A percentile compares a stretch with the other conserved stretches of the same genome.
Conservation (phyloP, 495 filamentous ascomycete genomes). For the Tuber microsphaerosporum region DNA sequence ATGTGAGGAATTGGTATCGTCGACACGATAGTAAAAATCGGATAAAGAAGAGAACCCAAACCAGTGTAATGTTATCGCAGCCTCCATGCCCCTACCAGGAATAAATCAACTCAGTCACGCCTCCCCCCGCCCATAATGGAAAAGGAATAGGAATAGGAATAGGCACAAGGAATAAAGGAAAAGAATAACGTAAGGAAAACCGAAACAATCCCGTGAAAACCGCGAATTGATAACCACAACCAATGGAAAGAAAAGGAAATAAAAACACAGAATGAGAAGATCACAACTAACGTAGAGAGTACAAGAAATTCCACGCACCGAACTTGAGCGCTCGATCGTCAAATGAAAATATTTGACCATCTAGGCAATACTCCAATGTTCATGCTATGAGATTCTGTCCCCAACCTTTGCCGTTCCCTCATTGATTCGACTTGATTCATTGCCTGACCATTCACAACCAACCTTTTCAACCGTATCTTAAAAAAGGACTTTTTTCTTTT, state of each 20-base stretch:
- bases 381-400: neutral
- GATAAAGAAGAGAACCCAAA: slow-evolving; percentile 13
- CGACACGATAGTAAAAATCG: slow-evolving; percentile 20
- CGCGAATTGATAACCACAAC: slow-evolving; percentile 26
- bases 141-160: slow-evolving; percentile 32
- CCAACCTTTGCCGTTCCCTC: slow-evolving; percentile 19
- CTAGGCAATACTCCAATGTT: slow-evolving; percentile 24
- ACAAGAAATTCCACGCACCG: slow-evolving; percentile 34
- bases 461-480: slow-evolving; percentile 34
- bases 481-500: slow-evolving; percentile 35
- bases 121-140: slow-evolving; percentile 20
- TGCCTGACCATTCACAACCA: slow-evolving; percentile 32
- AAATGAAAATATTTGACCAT: slow-evolving; percentile 10
- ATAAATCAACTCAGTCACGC: slow-evolving; percentile 38
- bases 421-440: slow-evolving; percentile 34
- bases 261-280: slow-evolving; percentile 33
- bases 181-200: slow-evolving; percentile 23
- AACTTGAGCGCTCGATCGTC: slow-evolving; percentile 23
- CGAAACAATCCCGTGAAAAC: slow-evolving; percentile 38
- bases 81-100: slow-evolving; percentile 27
- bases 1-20: neutral
- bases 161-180: slow-evolving; percentile 36
- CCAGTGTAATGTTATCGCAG: slow-evolving; percentile 31
- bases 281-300: slow-evolving; percentile 33
- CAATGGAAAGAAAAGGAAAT: slow-evolving; percentile 26